Conservation (phyloP, 306 rosid genomes). For the Glycine latifolia region DNA sequence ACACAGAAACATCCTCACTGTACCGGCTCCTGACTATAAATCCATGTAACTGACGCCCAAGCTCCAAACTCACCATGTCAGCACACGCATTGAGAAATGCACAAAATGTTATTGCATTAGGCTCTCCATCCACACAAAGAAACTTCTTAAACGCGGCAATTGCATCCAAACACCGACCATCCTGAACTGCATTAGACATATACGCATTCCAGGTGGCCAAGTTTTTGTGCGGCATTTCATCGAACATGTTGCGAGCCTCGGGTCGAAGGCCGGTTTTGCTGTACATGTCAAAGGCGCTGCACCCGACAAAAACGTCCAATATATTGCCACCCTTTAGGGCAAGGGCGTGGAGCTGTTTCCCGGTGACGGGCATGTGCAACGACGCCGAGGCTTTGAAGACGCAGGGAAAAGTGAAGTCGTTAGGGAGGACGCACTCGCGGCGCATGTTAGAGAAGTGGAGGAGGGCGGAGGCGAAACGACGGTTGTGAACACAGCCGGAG, state of each 20-base stretch:
- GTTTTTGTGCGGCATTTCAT: conserved; percentile 82
- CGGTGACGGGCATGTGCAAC: conserved; percentile 58
- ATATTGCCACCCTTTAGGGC: conserved; percentile 74
- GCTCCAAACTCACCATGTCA: conserved; percentile 53
- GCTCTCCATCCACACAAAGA: conserved; percentile 63
- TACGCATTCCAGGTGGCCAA: conserved; percentile 82
- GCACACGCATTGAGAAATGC: conserved; percentile 87
- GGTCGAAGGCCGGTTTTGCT: conserved; percentile 59
- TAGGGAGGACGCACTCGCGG: conserved; percentile 64
- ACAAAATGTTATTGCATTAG: conserved; percentile 73
- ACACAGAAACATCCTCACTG: conserved; percentile 62
- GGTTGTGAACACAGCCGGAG: conserved; percentile 79
- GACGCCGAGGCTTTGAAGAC: conserved; percentile 71
- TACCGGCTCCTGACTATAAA: conserved; percentile 61
- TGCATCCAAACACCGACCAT: conserved; percentile 55
- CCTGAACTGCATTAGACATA: conserved; percentile 78
- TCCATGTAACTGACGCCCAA: conserved; percentile 75
- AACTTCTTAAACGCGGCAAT: conserved; percentile 62
- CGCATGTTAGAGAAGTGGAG: conserved; percentile 71
- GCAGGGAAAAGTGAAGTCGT: conserved; percentile 90
- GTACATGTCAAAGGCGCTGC: conserved; percentile 88
- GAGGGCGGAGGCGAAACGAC: conserved; percentile 61
- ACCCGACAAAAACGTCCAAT: conserved; percentile 79
- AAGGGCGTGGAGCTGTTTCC: conserved; percentile 75
- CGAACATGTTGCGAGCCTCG: conserved; percentile 72